A percentile compares a stretch with the other conserved stretches of the same genome.
Conservation (phyloP, 2,329 filamentous ascomycete genomes). For the Aureobasidium pullulans region DNA sequence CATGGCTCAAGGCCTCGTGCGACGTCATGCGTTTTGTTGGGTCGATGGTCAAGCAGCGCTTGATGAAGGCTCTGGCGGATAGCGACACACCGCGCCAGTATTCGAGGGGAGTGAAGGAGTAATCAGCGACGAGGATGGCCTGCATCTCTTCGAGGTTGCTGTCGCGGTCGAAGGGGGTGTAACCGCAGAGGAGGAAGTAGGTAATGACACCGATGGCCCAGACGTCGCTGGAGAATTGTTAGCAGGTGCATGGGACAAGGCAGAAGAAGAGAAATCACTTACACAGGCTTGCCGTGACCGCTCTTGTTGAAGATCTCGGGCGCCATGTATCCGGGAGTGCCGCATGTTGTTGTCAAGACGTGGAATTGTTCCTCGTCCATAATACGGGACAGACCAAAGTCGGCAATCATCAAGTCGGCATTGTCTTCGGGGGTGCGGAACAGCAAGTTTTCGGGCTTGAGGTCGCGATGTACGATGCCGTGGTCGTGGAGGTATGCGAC, state of each 20-base stretch:
- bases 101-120: conserved; percentile 86
- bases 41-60: conserved; percentile 84
- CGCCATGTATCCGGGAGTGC: conserved; percentile 97
- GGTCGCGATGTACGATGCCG: conserved; percentile 93
- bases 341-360: conserved; percentile 93
- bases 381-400: conserved; percentile 91
- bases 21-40: conserved; percentile 82
- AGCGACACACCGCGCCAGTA: conserved; percentile 94
- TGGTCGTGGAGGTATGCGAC: conserved; percentile 98
- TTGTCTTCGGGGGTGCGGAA: conserved; percentile 98
- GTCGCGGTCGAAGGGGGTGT: conserved; percentile 96
- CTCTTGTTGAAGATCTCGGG: conserved; percentile 99
- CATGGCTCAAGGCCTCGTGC: conserved; percentile 62
- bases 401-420: conserved; percentile 90
- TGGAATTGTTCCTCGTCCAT: conserved; percentile 99
- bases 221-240: conserved; percentile 57
- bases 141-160: conserved; percentile 99
- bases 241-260: not conserved
- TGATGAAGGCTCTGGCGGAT: conserved; percentile 82
- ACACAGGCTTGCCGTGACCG: conserved; percentile 94
- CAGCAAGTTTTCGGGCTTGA: conserved; percentile 94
- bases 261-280: conserved; percentile 21
- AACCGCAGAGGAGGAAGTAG: conserved; percentile 95
- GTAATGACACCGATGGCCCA: conserved; percentile 99
- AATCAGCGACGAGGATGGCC: conserved; percentile 93